Evolutionary conservation across 768 basidiomycete species (phyloP).

Genomic region (Pulveroboletus frians): DNA sequence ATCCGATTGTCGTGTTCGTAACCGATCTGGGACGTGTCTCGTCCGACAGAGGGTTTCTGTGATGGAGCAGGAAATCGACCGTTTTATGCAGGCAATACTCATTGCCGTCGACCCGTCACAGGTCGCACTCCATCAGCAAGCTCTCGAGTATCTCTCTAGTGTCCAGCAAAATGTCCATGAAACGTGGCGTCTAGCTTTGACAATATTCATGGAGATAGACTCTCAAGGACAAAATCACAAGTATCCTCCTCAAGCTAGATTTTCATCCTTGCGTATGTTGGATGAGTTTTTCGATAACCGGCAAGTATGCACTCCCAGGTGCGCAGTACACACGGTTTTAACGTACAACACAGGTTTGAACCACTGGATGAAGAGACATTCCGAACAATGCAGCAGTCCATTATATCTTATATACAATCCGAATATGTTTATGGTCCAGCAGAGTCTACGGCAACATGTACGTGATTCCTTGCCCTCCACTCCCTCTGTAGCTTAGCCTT

Average conservation of each 20-base stretch:
- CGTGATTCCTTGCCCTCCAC: slow-evolving; percentile 32
- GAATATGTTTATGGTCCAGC: slow-evolving; percentile 86
- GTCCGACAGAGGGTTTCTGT: slow-evolving; percentile 10
- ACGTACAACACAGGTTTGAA: slow-evolving; percentile 44
- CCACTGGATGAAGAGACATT: slow-evolving; percentile 67
- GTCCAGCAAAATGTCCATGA: slow-evolving; percentile 71
- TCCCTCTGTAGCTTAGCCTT: slow-evolving; percentile 4
- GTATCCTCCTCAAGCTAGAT: slow-evolving; percentile 67
- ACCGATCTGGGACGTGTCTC: slow-evolving; percentile 18
- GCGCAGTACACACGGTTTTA: slow-evolving; percentile 3
- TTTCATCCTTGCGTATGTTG: slow-evolving; percentile 74
- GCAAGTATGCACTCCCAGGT: slow-evolving; percentile 42
- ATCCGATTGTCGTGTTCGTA: slow-evolving; percentile 2
- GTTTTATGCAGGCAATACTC: slow-evolving; percentile 77
- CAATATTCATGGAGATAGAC: slow-evolving; percentile 61
- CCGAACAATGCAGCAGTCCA: slow-evolving; percentile 64
- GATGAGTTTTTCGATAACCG: slow-evolving; percentile 80
- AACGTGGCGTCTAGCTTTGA: slow-evolving; percentile 78
- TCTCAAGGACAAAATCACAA: slow-evolving; percentile 54
- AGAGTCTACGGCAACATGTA: slow-evolving; percentile 77
- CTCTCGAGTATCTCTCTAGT: slow-evolving; percentile 73
- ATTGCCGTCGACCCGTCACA: slow-evolving; percentile 82
- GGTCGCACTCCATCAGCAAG: slow-evolving; percentile 72
- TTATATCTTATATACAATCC: slow-evolving; percentile 77
- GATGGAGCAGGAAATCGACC: slow-evolving; percentile 76